Evolutionary conservation across 305 asterid species (phyloP).

Genomic region (Ilex paraguariensis): DNA sequence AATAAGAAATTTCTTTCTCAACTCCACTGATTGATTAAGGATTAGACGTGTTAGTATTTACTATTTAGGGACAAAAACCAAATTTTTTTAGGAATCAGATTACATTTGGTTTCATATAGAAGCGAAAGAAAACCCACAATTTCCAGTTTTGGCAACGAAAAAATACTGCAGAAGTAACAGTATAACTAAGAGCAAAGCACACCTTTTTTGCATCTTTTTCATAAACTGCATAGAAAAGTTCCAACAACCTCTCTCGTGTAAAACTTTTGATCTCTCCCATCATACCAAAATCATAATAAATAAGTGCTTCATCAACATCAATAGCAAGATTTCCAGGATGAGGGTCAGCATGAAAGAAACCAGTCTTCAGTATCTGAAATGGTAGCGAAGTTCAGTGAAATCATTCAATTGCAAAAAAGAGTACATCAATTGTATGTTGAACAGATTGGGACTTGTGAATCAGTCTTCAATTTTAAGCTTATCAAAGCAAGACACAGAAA

Average conservation of each 20-base stretch:
- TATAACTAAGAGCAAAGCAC: neutral
- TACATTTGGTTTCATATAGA: too few relatives aligned
- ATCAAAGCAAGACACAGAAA: neutral
- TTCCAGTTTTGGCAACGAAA: too few relatives aligned
- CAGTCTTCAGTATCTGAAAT: slow-evolving; percentile 80
- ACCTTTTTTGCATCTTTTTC: slow-evolving; percentile 97
- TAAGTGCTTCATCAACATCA: slow-evolving; percentile 86
- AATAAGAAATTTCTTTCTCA: too few relatives aligned
- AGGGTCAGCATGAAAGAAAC: slow-evolving; percentile 98
- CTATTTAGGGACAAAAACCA: too few relatives aligned
- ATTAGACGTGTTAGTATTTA: too few relatives aligned
- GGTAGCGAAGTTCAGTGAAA: neutral
- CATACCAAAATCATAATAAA: slow-evolving; percentile 96
- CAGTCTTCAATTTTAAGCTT: too few relatives aligned
- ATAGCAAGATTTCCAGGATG: slow-evolving; percentile 99
- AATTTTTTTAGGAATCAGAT: too few relatives aligned
- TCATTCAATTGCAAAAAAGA: neutral
- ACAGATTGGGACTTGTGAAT: too few relatives aligned
- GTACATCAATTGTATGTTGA: too few relatives aligned
- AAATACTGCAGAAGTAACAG: too few relatives aligned
- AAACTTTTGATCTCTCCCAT: slow-evolving; percentile 96
- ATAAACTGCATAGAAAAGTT: slow-evolving; percentile 80
- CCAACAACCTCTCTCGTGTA: slow-evolving; percentile 71
- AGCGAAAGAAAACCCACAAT: neutral
- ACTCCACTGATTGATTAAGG: too few relatives aligned